Evolutionary conservation across 805 yeast species (phyloP).

Genomic region (Nakazawaea ernobii): DNA sequence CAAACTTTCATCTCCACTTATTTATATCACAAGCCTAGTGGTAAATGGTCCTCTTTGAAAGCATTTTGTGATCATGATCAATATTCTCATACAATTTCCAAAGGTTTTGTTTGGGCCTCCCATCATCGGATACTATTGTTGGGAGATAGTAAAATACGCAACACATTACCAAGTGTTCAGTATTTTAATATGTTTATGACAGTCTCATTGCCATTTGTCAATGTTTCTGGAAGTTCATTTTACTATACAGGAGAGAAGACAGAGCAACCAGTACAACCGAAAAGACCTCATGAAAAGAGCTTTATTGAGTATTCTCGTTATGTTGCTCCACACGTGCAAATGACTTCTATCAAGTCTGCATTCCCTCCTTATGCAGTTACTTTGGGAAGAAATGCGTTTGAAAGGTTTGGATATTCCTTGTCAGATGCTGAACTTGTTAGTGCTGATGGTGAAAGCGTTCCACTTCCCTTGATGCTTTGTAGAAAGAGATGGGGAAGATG

Average conservation of each 20-base stretch:
- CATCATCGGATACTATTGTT: slow-evolving; percentile 66
- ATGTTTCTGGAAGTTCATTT: slow-evolving; percentile 25
- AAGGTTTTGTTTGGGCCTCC: slow-evolving; percentile 68
- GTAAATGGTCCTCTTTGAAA: slow-evolving; percentile 61
- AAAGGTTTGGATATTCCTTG: slow-evolving; percentile 54
- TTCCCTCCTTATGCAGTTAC: slow-evolving; percentile 77
- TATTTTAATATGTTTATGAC: slow-evolving; percentile 42
- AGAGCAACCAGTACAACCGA: not conserved
- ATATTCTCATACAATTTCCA: slow-evolving; percentile 57
- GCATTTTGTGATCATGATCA: slow-evolving; percentile 46
- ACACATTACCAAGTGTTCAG: slow-evolving; percentile 40
- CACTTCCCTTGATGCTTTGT: slow-evolving; percentile 54
- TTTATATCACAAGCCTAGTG: slow-evolving; percentile 46
- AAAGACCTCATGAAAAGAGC: slow-evolving; percentile 18
- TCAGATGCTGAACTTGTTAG: slow-evolving; percentile 71
- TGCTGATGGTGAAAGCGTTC: slow-evolving; percentile 63
- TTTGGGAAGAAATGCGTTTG: slow-evolving; percentile 68
- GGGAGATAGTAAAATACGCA: slow-evolving; percentile 45
- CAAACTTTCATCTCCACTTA: slow-evolving; percentile 38
- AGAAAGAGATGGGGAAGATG: slow-evolving; percentile 75
- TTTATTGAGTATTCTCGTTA: slow-evolving; percentile 72
- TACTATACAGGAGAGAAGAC: not conserved
- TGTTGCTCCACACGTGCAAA: slow-evolving; percentile 64
- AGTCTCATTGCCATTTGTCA: slow-evolving; percentile 49
- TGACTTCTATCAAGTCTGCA: slow-evolving; percentile 61